Evolutionary conservation across 306 rosid species (phyloP).

Genomic region (Rosa multiflora): DNA sequence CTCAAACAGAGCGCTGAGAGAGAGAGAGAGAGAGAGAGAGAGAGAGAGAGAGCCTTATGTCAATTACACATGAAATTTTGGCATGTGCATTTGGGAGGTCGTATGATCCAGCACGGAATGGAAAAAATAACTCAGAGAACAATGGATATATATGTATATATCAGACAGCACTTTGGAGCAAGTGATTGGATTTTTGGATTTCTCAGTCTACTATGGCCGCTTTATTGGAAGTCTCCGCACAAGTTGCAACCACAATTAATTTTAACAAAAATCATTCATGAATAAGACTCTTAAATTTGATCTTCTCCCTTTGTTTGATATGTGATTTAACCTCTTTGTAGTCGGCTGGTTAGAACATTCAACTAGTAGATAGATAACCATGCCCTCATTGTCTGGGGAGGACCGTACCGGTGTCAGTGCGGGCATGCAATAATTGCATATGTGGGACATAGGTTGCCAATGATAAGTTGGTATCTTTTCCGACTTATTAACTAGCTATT

Average conservation of each 20-base stretch:
- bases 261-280: neutral
- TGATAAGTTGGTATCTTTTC: neutral
- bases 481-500: neutral
- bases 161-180: neutral
- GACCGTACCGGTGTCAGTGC: neutral
- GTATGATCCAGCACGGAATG: neutral
- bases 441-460: neutral
- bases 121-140: neutral
- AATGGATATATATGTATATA: too few relatives aligned
- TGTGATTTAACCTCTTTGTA: neutral
- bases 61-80: neutral
- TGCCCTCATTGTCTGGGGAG: neutral
- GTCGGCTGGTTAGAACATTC: neutral
- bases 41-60: neutral
- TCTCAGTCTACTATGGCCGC: conserved; percentile 6
- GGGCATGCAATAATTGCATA: too few relatives aligned
- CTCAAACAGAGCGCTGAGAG: neutral
- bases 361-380: neutral
- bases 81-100: neutral
- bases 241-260: neutral
- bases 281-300: neutral
- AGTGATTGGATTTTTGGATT: neutral
- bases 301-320: neutral
- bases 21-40: neutral
- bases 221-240: neutral